phyloP scores from a whole-genome alignment of 345 rosid genomes.

The Sonneratia caseolaris region DNA sequence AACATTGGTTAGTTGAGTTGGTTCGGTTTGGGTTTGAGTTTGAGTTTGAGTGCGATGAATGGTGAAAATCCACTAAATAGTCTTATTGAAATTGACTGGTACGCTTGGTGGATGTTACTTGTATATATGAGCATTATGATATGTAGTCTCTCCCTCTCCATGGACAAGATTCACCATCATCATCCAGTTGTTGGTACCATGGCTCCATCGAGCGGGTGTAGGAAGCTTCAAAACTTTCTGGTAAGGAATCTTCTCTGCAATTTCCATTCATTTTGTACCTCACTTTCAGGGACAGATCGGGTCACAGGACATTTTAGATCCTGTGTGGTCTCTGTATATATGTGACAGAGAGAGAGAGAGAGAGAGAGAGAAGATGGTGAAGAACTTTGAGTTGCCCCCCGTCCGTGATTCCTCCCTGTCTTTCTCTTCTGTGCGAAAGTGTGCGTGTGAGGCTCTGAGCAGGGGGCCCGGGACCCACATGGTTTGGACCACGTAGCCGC shows the following conservation, averaged over 20 bases:
- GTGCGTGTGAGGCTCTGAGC: not conserved
- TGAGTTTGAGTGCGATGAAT: too few relatives aligned
- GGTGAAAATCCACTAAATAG: too few relatives aligned
- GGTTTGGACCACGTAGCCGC: not conserved
- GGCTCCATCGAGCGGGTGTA: not conserved
- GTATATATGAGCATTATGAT: too few relatives aligned
- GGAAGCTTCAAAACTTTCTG: not conserved
- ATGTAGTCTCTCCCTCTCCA: too few relatives aligned
- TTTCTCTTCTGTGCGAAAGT: constrained; percentile 1
- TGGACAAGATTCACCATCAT: too few relatives aligned
- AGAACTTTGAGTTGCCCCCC: not conserved
- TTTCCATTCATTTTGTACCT: constrained; percentile 2
- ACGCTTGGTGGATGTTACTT: too few relatives aligned
- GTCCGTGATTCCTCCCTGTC: constrained; percentile 1
- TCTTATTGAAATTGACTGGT: too few relatives aligned
- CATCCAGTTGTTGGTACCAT: not conserved
- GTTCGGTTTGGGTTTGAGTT: not conserved
- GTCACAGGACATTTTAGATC: constrained; percentile 4
- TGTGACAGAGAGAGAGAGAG: not conserved
- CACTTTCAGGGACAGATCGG: not conserved
- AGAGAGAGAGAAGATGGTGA: not conserved
- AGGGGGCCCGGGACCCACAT: not conserved
- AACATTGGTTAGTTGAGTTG: not conserved
- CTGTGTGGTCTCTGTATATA: too few relatives aligned
- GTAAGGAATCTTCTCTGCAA: constrained; percentile 3